Evolutionary conservation across 2,329 filamentous ascomycete species (phyloP).

Genomic region (Aspergillus sp.): DNA sequence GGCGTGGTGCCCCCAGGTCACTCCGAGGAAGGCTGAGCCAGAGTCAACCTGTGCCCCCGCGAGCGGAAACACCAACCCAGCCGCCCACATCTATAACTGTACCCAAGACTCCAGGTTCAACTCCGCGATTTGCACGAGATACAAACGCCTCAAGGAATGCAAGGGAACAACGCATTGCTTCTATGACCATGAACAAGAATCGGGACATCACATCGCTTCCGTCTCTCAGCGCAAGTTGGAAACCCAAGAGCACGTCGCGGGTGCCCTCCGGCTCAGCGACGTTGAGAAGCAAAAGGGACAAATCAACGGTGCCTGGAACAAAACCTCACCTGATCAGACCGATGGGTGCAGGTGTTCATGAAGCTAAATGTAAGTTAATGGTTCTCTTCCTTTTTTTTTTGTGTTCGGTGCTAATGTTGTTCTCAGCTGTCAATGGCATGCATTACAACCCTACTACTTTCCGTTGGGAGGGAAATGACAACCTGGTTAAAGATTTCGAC

Average conservation of each 20-base stretch:
- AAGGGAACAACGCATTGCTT: conserved; percentile 52
- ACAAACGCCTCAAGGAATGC: conserved; percentile 59
- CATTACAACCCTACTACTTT: conserved; percentile 81
- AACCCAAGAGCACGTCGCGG: conserved; percentile 45
- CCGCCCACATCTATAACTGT: conserved; percentile 53
- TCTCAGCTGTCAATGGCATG: conserved; percentile 82
- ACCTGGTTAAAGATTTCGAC: conserved; percentile 69
- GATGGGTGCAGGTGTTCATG: conserved; percentile 61
- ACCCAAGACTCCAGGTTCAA: conserved; percentile 41
- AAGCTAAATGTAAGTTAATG: conserved; percentile 63
- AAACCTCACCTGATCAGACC: conserved; percentile 89
- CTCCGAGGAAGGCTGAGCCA: conserved; percentile 45
- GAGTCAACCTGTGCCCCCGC: conserved; percentile 24
- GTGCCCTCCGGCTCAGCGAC: conserved; percentile 43
- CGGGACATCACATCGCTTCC: conserved; percentile 40
- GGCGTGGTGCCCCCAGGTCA: conserved; percentile 59
- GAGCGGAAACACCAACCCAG: conserved; percentile 37
- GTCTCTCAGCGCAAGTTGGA: conserved; percentile 52
- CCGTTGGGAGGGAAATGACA: conserved; percentile 95
- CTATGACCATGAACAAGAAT: conserved; percentile 28
- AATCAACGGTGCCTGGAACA: conserved; percentile 25
- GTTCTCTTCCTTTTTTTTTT: conserved; percentile 1
- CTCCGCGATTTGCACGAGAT: conserved; percentile 58
- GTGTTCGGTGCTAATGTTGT: conserved; percentile 6
- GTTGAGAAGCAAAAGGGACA: conserved; percentile 38